Evolutionary conservation across 768 basidiomycete genomes (phyloP).

Genomic region (Imleria badia): DNA sequence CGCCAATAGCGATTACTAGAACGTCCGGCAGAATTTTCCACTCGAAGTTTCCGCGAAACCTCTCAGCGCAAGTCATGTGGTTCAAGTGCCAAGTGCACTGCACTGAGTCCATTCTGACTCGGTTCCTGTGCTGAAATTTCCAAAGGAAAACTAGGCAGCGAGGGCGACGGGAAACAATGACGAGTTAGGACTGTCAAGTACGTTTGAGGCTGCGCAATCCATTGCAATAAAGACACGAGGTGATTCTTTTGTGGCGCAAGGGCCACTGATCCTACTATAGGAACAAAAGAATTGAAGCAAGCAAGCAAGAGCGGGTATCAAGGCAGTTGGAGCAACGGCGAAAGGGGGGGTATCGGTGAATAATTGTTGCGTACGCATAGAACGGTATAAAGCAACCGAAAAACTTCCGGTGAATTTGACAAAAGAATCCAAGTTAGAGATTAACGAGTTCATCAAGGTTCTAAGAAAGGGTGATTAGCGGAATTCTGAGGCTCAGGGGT

Average conservation of each 20-base stretch:
- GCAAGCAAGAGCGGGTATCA: background rate
- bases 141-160: background rate
- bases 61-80: no score
- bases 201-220: background rate
- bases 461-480: conserved; percentile 5
- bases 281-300: background rate
- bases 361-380: background rate
- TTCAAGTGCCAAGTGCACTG: no score
- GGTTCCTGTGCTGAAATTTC: no score
- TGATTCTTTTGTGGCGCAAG: background rate
- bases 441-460: conserved; percentile 25
- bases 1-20: no score
- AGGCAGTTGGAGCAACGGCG: no score
- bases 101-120: no score
- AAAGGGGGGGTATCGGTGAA: background rate
- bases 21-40: no score
- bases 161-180: no score
- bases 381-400: background rate
- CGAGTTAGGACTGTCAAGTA: background rate
- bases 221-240: background rate
- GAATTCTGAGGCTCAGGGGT: background rate
- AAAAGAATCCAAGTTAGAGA: conserved; percentile 3
- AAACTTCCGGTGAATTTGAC: background rate
- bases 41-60: no score
- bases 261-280: background rate